Conservation (phyloP, 176 grass and related monocot species). For the Zea luxurians region DNA sequence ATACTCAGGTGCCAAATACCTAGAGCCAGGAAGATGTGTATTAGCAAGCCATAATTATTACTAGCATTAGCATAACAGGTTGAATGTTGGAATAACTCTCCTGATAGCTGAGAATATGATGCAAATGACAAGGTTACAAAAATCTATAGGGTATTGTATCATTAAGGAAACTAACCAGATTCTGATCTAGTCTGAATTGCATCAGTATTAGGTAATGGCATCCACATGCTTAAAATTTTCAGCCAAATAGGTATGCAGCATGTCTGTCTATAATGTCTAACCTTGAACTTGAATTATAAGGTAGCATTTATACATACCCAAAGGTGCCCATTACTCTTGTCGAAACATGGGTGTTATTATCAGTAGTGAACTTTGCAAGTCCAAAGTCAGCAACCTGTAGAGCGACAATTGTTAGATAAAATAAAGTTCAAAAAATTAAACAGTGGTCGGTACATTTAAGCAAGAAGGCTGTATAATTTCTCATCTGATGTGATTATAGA, state of each 20-base stretch:
- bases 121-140: neutral
- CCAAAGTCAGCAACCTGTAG: slow-evolving; percentile 76
- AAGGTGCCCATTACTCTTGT: slow-evolving; percentile 80
- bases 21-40: slow-evolving; percentile 36
- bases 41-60: slow-evolving; percentile 23
- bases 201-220: neutral
- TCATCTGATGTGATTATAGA: neutral
- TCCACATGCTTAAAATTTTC: neutral
- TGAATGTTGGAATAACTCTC: slow-evolving; percentile 12
- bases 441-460: neutral
- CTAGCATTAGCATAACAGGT: neutral
- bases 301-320: slow-evolving; percentile 55
- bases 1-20: slow-evolving; percentile 98
- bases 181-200: neutral
- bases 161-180: neutral
- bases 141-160: neutral
- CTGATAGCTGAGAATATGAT: slow-evolving; percentile 12
- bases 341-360: slow-evolving; percentile 73
- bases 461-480: no score
- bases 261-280: neutral
- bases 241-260: slow-evolving; percentile 6
- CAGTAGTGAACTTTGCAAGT: slow-evolving; percentile 65
- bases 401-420: neutral
- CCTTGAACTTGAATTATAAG: neutral
- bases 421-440: slow-evolving; percentile 1